Evolutionary conservation across 768 basidiomycete species (phyloP), one percentile per base, ranked within the genome.

Genomic region (Leccinum subgranulosum): DNA sequence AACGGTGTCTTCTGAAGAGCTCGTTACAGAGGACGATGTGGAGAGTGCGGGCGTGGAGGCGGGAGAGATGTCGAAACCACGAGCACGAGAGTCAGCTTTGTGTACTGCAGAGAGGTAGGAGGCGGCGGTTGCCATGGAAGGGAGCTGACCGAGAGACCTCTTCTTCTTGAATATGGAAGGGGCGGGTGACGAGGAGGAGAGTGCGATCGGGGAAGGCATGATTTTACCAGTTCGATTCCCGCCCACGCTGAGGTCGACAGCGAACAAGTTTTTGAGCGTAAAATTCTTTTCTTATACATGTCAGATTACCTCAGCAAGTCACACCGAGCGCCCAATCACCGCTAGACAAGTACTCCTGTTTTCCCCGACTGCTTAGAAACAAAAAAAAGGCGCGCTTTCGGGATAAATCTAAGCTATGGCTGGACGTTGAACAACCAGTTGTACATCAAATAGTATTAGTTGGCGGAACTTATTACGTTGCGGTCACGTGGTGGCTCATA

Each of bases 1-100:
- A 7, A 85, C 75, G 21, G 83, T 83, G 62, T 90, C 88, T 61
- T 87, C 86, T 0, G 87, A 88, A 3, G 83, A 84, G 1, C 80
- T 74, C 1, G 90, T 90, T 56, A 86, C 66, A 1, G 87, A 88
- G 1, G 89, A 89, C 3, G 89, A 90, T 9, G 87, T 75, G 1
- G 90, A 91, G 14, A 90, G 75, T 0, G 89, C 83, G 1, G 88
- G 88, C 2, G 88, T 89, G 6, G 86, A 82, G 0, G 81, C 76
- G 15, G 86, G 83, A 11, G 84, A 73, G 29, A 73, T 70, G 33
- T 74, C 72, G 55, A 73, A 74, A 54, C 74, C 74, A 57, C 87
- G 82, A 9, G 85, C 84, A 51, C 85, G 81, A 41, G 88, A 85
- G 69, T 92, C 90, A 17, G 83, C 84, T 69, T 83, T 70, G 19